phyloP scores from a whole-genome alignment of 495 filamentous ascomycete genomes.

The Aspergillus cristatus region DNA sequence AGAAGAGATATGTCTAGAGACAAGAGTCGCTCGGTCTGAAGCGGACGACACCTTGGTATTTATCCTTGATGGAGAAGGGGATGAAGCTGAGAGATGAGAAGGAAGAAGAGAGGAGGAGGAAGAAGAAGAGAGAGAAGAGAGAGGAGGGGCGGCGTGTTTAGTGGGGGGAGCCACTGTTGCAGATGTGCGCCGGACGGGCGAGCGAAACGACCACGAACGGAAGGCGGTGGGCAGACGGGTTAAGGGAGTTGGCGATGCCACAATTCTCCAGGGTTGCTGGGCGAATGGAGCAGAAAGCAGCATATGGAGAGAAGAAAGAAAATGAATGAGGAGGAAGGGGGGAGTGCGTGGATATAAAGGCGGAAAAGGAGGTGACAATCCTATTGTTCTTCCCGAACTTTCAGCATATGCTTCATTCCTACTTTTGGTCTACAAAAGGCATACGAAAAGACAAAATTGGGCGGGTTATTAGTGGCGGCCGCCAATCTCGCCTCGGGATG shows the following conservation, averaged over 20 bases:
- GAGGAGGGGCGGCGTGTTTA: slow-evolving; percentile 29
- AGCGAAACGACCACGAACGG: slow-evolving; percentile 18
- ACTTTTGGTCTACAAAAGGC: too few species aligned
- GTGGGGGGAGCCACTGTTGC: slow-evolving; percentile 37
- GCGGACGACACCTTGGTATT: slow-evolving; percentile 14
- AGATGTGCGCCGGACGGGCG: slow-evolving; percentile 29
- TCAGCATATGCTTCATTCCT: too few species aligned
- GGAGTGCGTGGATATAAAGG: too few species aligned
- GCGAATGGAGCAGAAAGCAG: slow-evolving; percentile 1
- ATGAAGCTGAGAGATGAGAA: slow-evolving; percentile 1
- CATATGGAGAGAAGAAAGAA: slow-evolving; percentile 2
- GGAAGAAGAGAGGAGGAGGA: slow-evolving; percentile 11
- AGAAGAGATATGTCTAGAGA: slow-evolving; percentile 20
- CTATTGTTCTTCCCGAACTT: too few species aligned
- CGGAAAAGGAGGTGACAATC: too few species aligned
- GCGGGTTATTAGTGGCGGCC: too few species aligned
- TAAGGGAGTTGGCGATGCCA: slow-evolving; percentile 19
- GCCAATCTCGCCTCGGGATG: slow-evolving; percentile 6
- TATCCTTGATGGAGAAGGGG: slow-evolving; percentile 7
- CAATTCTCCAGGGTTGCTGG: neutral
- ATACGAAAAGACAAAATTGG: too few species aligned
- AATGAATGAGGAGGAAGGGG: too few species aligned
- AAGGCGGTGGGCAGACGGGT: slow-evolving; percentile 36
- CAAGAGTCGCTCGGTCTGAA: slow-evolving; percentile 16
- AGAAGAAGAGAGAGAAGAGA: slow-evolving; percentile 27